These are phyloP conservation scores for Huntiella savannae DNA, from an alignment of 2,329 filamentous ascomycete species.

Conservation along the genomic window DNA sequence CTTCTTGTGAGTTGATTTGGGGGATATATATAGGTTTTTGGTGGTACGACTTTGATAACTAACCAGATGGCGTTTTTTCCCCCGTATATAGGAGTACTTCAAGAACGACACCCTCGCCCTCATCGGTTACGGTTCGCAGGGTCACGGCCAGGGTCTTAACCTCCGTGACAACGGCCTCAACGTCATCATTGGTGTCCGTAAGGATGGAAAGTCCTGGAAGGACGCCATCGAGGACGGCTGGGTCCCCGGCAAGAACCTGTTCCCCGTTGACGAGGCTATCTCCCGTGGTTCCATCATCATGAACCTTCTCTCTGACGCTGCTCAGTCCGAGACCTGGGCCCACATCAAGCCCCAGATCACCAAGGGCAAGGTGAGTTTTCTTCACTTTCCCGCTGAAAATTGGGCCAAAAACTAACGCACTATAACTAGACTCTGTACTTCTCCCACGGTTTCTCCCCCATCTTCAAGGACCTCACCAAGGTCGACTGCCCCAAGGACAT, in stretches of 20 bases:
- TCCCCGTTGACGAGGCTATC: conserved; percentile 95
- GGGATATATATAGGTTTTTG: conserved; percentile 12
- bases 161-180: conserved; percentile 98
- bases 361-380: conserved; percentile 69
- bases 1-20: conserved; percentile 50
- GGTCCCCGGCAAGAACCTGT: conserved; percentile 96
- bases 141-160: conserved; percentile 98
- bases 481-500: conserved; percentile 90
- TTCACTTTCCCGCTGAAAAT: not conserved
- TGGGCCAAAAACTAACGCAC: not conserved
- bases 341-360: conserved; percentile 92
- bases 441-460: conserved; percentile 98
- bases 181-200: conserved; percentile 96
- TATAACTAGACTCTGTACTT: conserved; percentile 79
- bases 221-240: conserved; percentile 94
- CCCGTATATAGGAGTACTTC: conserved; percentile 66
- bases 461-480: conserved; percentile 99
- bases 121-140: conserved; percentile 95
- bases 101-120: conserved; percentile 98
- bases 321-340: conserved; percentile 97
- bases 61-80: not conserved
- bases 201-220: conserved; percentile 96
- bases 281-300: conserved; percentile 85
- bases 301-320: conserved; percentile 96
- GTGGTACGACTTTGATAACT: not conserved